Evolutionary conservation across 2,329 filamentous ascomycete species (phyloP), one percentile per base, ranked within the genome.

Genomic region (Phyllachora maydis): DNA sequence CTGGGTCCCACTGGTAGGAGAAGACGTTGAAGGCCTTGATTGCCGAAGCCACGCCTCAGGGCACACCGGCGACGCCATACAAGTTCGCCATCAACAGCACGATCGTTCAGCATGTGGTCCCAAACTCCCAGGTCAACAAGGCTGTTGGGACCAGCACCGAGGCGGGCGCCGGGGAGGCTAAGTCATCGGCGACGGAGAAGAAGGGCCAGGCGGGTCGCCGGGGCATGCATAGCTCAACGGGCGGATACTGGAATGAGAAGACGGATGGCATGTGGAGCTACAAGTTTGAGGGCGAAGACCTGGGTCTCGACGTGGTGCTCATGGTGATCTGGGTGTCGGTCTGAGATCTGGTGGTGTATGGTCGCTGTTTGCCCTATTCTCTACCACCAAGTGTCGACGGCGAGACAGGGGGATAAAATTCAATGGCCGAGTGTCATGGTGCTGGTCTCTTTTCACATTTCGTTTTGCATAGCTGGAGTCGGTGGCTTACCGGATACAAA

Each of bases 41-140:
- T 48, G 70, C 72, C 35, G 76, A 83, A 44, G 70, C 73, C 23
- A 67, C 64, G 11, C 59, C 65, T 11, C 45, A 59, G 22, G 51
- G 59, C 30, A 54, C 57, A 30, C 50, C 57, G 14, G 54, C 65
- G 14, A 73, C 77, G 4, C 49, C 56, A 10, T 92, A 72, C 66
- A 95, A 95, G 52, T 95, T 85, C 54, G 79, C 82, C 37, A 82
- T 91, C 54, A 95, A 92, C 62, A 90, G 79, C 58, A 95, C 85
- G 35, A 93, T 95, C 43, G 90, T 95, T 37, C 85, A 98, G 57
- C 85, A 95, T 55, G 59, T 85, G 16, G 66, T 74, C 11, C 65
- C 73, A 26, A 72, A 66, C 8, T 64, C 66, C 15, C 54, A 65
- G 26, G 53, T 69, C 23, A 72, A 66, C 51, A 68, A 66, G 49